Conservation (phyloP, 2,329 filamentous ascomycete species). For the Dryadomyces quercivorus region DNA sequence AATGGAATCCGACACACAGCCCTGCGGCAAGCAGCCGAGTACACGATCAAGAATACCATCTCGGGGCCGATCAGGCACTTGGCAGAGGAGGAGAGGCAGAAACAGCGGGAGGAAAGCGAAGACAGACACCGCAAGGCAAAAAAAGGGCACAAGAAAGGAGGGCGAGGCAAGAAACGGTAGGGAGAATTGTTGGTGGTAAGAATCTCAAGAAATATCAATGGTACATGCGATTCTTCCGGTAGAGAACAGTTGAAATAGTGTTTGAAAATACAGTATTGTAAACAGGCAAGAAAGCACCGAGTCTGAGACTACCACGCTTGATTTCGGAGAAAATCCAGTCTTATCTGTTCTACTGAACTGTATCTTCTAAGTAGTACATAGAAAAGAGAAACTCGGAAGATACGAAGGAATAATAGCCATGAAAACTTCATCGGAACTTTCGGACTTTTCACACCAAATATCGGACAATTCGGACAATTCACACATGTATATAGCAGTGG, state of each 20-base stretch:
- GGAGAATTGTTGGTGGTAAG: too few species aligned
- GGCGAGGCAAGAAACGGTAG: neutral
- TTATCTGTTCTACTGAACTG: too few species aligned
- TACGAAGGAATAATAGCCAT: neutral
- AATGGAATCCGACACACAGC: slow-evolving; percentile 17
- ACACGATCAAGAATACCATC: slow-evolving; percentile 13
- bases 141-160: neutral
- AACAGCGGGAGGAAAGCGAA: neutral
- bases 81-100: neutral
- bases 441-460: neutral
- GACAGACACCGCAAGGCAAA: neutral
- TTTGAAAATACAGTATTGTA: too few species aligned
- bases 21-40: slow-evolving; percentile 15
- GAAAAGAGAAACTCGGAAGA: neutral
- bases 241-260: too few species aligned
- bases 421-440: neutral
- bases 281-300: too few species aligned
- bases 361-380: neutral
- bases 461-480: neutral
- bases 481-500: neutral
- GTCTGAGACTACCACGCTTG: too few species aligned
- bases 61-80: slow-evolving; percentile 11
- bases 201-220: too few species aligned
- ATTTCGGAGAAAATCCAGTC: too few species aligned
- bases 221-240: too few species aligned